These are phyloP conservation scores for Chaetomium globosum DNA, from an alignment of 2,329 filamentous ascomycete species.

Conservation along the genomic window DNA sequence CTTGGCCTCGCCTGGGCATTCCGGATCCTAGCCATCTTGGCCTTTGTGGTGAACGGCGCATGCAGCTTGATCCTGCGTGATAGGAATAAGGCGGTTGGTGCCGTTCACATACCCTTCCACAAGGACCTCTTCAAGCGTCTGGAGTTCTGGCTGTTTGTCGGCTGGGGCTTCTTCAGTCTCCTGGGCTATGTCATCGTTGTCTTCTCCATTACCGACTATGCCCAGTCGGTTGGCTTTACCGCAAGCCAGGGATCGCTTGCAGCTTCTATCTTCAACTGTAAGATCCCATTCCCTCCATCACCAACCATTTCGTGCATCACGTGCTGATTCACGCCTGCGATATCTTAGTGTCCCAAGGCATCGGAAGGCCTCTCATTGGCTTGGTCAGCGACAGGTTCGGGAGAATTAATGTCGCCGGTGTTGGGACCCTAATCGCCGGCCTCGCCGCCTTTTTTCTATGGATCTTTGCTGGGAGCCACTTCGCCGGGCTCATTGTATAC, in stretches of 20 bases:
- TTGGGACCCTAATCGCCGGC: conserved; percentile 65
- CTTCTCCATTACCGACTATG: conserved; percentile 75
- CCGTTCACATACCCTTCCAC: conserved; percentile 69
- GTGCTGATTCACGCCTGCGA: conserved; percentile 17
- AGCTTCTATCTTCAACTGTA: conserved; percentile 71
- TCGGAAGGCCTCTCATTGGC: conserved; percentile 73
- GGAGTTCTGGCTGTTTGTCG: conserved; percentile 66
- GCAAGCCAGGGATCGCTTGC: conserved; percentile 69
- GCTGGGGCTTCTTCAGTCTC: conserved; percentile 71
- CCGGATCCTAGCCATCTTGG: conserved; percentile 64
- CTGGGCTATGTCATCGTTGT: conserved; percentile 76
- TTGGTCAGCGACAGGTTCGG: conserved; percentile 71
- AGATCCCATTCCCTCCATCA: conserved; percentile 36
- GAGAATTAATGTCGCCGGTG: conserved; percentile 70
- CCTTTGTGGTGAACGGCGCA: conserved; percentile 64
- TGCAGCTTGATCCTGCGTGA: conserved; percentile 68
- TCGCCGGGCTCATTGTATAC: conserved; percentile 71
- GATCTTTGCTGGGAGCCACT: conserved; percentile 66
- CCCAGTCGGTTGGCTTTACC: conserved; percentile 66
- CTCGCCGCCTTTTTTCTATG: conserved; percentile 71
- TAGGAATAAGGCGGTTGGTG: conserved; percentile 70
- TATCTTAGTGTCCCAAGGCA: conserved; percentile 56
- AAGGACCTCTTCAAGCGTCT: conserved; percentile 60
- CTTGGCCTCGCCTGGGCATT: conserved; percentile 69
- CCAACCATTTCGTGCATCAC: neutral